Conservation (phyloP, 495 filamentous ascomycete genomes). For the Penicillium lividum region DNA sequence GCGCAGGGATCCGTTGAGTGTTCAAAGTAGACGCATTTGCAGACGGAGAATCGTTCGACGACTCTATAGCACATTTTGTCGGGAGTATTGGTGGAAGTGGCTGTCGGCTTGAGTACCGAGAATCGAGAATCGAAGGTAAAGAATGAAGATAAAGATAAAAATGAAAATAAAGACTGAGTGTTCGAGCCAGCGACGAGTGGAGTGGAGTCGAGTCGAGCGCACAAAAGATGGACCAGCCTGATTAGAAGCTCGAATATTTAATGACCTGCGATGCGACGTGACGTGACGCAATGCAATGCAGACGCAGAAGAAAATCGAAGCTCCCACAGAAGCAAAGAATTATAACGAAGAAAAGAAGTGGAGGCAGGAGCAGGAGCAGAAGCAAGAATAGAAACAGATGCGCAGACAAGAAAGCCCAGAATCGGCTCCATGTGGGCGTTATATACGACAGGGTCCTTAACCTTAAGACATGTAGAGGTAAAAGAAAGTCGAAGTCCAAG, state of each 20-base stretch:
- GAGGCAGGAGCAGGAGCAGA: neutral
- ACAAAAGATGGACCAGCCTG: constrained; percentile 6
- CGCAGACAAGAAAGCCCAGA: neutral
- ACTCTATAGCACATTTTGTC: constrained; percentile 70
- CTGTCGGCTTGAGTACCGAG: neutral
- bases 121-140: neutral
- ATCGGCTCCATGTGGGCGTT: constrained; percentile 1
- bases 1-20: constrained; percentile 76
- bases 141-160: neutral
- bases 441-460: neutral
- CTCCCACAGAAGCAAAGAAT: neutral
- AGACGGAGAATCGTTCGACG: constrained; percentile 75
- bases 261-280: neutral
- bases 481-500: neutral
- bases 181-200: constrained; percentile 10
- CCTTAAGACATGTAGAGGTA: neutral
- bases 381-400: neutral
- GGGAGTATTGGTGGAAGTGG: neutral
- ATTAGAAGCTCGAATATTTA: neutral
- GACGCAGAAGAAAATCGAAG: neutral
- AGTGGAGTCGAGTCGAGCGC: neutral
- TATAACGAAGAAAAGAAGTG: neutral
- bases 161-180: constrained; percentile 1
- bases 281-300: constrained; percentile 6
- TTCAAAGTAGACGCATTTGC: constrained; percentile 78